phyloP scores from a whole-genome alignment of 164 flowering plant species.

The Sextonia rubra region DNA sequence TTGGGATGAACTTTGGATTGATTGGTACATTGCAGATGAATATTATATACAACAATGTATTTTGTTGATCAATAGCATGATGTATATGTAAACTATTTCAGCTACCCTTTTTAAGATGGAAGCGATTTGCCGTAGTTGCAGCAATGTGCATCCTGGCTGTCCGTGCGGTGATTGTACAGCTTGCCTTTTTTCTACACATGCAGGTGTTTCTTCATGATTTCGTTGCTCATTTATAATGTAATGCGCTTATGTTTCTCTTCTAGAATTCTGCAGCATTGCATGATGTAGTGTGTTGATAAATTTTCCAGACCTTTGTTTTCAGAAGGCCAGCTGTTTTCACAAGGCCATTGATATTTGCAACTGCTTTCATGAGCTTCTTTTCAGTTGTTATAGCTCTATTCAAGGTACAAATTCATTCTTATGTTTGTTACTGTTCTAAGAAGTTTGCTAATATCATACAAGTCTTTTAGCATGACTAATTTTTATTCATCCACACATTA shows the following conservation, averaged over 20 bases:
- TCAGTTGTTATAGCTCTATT: slow-evolving; percentile 94
- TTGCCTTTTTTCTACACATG: slow-evolving; percentile 83
- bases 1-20: background rate
- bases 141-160: slow-evolving; percentile 93
- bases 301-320: slow-evolving; percentile 63
- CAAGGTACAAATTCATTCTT: slow-evolving; percentile 50
- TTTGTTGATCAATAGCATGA: background rate
- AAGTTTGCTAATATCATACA: background rate
- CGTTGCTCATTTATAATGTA: background rate
- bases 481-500: too few species aligned
- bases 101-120: slow-evolving; percentile 93
- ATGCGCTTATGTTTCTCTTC: background rate
- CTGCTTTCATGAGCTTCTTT: slow-evolving; percentile 98
- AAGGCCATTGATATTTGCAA: slow-evolving; percentile 80
- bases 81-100: slow-evolving; percentile 23
- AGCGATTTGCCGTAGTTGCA: slow-evolving; percentile 78
- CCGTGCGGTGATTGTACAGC: slow-evolving; percentile 88
- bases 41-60: background rate
- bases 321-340: slow-evolving; percentile 63
- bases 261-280: background rate
- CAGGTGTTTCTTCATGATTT: slow-evolving; percentile 45
- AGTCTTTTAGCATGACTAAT: background rate
- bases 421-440: background rate
- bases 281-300: slow-evolving; percentile 6
- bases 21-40: too few species aligned